Evolutionary conservation across 1,284 basidiomycete genomes (phyloP).

Genomic region (Entoloma clypeatum): DNA sequence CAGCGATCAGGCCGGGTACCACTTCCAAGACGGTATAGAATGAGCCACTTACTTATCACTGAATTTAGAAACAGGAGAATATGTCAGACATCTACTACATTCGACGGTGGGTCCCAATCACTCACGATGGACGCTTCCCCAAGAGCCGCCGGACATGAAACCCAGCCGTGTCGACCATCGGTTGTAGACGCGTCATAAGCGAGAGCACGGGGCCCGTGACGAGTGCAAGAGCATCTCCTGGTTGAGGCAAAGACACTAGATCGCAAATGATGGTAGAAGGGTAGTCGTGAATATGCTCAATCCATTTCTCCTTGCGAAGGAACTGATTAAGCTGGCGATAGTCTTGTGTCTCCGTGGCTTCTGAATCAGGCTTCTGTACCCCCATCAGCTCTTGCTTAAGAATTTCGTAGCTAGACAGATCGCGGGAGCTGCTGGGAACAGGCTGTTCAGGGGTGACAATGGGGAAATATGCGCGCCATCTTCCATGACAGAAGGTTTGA

Average conservation of each 20-base stretch:
- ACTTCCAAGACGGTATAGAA: neutral
- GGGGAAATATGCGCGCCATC: conserved; percentile 10
- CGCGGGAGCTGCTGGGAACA: neutral
- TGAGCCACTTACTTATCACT: conserved; percentile 12
- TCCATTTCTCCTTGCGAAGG: conserved; percentile 13
- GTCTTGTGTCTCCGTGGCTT: conserved; percentile 13
- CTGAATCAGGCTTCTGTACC: too few relatives aligned
- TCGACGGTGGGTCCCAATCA: neutral
- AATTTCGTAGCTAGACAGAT: neutral
- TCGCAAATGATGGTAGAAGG: conserved; percentile 2
- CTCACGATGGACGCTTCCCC: conserved; percentile 13
- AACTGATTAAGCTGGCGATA: conserved; percentile 14
- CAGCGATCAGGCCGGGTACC: neutral
- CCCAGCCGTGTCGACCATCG: conserved; percentile 8
- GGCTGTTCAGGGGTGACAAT: conserved; percentile 2
- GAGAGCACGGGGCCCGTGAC: conserved; percentile 1
- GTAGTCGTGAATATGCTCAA: conserved; percentile 10
- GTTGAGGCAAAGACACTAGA: neutral
- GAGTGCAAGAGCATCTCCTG: neutral
- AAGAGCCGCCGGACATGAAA: conserved; percentile 13
- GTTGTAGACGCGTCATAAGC: conserved; percentile 8
- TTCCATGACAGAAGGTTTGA: conserved; percentile 12
- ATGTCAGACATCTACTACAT: neutral
- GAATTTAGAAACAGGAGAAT: neutral
- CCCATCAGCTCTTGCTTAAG: conserved; percentile 7